These are phyloP conservation scores for Aegilops longissima DNA, from an alignment of 176 grass and related monocot species.

Conservation along the genomic window DNA sequence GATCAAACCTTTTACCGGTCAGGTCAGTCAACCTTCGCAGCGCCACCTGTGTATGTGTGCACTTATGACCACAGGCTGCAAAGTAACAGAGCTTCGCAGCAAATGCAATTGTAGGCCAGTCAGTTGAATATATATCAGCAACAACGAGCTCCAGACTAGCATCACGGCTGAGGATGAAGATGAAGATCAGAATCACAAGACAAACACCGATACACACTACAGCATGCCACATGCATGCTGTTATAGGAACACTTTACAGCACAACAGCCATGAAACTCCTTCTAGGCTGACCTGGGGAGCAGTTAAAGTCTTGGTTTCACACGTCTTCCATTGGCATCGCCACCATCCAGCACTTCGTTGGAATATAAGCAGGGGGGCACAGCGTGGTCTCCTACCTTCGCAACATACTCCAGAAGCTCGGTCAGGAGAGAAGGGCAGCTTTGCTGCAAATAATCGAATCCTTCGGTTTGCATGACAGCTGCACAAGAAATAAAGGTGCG, in stretches of 20 bases:
- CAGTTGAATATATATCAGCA: slow-evolving; percentile 48
- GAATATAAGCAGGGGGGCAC: slow-evolving; percentile 60
- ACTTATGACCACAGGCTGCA: slow-evolving; percentile 43
- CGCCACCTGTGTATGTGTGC: slow-evolving; percentile 17
- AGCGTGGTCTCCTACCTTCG: slow-evolving; percentile 70
- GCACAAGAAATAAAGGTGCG: slow-evolving; percentile 27
- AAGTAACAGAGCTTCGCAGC: slow-evolving; percentile 22
- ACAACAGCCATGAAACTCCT: slow-evolving; percentile 19
- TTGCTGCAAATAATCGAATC: slow-evolving; percentile 95
- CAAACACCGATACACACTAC: slow-evolving; percentile 15
- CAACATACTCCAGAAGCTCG: slow-evolving; percentile 93
- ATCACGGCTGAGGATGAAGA: slow-evolving; percentile 20
- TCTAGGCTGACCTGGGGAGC: slow-evolving; percentile 16
- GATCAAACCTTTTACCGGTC: slow-evolving; percentile 22
- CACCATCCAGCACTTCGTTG: slow-evolving; percentile 82
- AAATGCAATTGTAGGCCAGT: slow-evolving; percentile 42
- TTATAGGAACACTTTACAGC: slow-evolving; percentile 56
- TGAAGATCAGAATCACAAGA: slow-evolving; percentile 39
- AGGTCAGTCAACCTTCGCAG: neutral
- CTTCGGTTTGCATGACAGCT: slow-evolving; percentile 99
- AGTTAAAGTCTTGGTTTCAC: slow-evolving; percentile 82
- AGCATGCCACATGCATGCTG: slow-evolving; percentile 32
- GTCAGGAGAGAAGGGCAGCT: slow-evolving; percentile 91
- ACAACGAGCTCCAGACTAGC: slow-evolving; percentile 20
- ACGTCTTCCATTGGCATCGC: slow-evolving; percentile 85